phyloP scores from a whole-genome alignment of 192 early-diverging fungal species.

The Coemansia aciculifera region DNA sequence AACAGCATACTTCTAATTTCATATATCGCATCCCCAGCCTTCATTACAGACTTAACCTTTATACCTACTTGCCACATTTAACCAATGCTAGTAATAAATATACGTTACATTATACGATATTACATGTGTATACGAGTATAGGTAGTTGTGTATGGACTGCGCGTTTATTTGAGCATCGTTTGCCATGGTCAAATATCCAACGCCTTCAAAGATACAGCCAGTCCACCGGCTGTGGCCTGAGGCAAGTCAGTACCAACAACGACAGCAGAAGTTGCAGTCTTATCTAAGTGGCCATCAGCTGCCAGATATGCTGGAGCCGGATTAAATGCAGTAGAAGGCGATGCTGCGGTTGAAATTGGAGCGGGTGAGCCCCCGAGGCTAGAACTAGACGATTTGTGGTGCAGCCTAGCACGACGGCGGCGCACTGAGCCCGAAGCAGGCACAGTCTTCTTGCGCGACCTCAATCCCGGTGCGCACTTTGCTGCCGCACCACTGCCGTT shows the following conservation, averaged over 20 bases:
- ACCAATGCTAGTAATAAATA: not conserved
- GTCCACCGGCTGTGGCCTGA: not conserved
- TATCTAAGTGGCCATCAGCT: not conserved
- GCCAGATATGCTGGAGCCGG: not conserved
- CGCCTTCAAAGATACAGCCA: not conserved
- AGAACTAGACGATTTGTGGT: slow-evolving; percentile 27
- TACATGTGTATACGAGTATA: too few relatives aligned
- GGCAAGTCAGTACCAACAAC: not conserved
- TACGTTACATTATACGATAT: not conserved
- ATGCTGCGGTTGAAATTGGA: not conserved
- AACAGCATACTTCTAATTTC: not conserved
- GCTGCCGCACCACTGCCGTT: not conserved
- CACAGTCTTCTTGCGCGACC: slow-evolving; percentile 40
- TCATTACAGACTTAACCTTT: not conserved
- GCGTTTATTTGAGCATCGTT: not conserved
- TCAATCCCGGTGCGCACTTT: slow-evolving; percentile 11
- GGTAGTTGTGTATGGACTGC: not conserved
- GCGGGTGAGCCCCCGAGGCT: slow-evolving; percentile 15
- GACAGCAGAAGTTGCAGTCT: not conserved
- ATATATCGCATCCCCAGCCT: not conserved
- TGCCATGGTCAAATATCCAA: not conserved
- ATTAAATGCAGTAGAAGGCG: not conserved
- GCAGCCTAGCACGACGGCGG: slow-evolving; percentile 40
- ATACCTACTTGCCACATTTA: not conserved
- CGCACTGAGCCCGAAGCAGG: slow-evolving; percentile 38